A percentile compares a stretch with the other conserved stretches of the same genome.
Conservation (phyloP, 805 yeast genomes). For the Wickerhamiella nectarea region DNA sequence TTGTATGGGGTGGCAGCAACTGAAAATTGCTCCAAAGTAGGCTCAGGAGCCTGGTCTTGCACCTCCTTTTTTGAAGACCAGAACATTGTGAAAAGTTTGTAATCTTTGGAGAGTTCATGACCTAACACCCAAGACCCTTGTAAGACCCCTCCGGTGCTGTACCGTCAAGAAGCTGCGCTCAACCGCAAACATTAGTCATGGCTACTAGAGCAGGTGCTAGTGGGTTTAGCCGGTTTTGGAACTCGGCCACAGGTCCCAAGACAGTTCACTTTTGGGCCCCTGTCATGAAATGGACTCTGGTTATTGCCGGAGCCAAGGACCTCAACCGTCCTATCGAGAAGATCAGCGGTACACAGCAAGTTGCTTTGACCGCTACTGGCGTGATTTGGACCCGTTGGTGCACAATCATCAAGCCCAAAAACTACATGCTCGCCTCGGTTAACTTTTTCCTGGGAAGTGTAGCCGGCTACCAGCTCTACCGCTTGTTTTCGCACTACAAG, state of each 20-base stretch:
- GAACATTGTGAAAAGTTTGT: background rate
- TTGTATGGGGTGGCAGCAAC: background rate
- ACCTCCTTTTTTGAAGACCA: background rate
- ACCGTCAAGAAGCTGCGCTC: no score
- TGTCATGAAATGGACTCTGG: slow-evolving; percentile 61
- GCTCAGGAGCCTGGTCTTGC: background rate
- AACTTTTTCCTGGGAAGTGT: slow-evolving; percentile 86
- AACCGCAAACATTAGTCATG: slow-evolving; percentile 5
- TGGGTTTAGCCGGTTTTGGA: slow-evolving; percentile 50
- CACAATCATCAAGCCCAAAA: slow-evolving; percentile 79
- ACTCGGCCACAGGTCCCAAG: slow-evolving; percentile 86
- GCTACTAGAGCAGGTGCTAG: slow-evolving; percentile 16
- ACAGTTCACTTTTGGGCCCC: slow-evolving; percentile 95
- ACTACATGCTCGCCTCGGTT: slow-evolving; percentile 76
- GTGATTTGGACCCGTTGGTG: slow-evolving; percentile 98
- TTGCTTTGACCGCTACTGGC: slow-evolving; percentile 82
- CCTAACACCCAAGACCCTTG: no score
- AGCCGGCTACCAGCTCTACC: slow-evolving; percentile 67
- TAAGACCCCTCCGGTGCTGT: no score
- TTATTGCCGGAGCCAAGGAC: slow-evolving; percentile 82
- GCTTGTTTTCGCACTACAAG: slow-evolving; percentile 57
- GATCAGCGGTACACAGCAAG: slow-evolving; percentile 77
- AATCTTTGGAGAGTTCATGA: background rate
- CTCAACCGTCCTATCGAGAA: slow-evolving; percentile 82
- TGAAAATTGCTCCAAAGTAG: background rate